Evolutionary conservation across 2,329 filamentous ascomycete genomes (phyloP).

Genomic region (Arthrinium phaeospermum): DNA sequence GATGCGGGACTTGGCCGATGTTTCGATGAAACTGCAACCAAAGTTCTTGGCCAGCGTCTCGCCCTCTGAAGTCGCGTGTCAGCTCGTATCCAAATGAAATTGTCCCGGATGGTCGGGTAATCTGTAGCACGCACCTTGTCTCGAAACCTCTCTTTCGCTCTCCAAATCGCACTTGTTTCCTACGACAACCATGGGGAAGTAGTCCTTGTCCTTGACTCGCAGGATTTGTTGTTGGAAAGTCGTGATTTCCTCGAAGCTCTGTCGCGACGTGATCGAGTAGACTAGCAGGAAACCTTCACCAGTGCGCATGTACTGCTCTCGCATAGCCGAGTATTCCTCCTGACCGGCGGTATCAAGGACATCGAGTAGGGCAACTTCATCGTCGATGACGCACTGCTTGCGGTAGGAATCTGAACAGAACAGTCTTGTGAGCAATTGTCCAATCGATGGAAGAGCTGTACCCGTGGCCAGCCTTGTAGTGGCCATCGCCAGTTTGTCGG

Average conservation of each 20-base stretch:
- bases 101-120: background rate
- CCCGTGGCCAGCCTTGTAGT: background rate
- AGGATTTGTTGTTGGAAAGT: constrained; percentile 99
- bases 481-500: no score
- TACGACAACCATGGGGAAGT: constrained; percentile 98
- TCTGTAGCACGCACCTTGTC: constrained; percentile 61
- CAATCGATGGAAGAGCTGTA: background rate
- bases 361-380: constrained; percentile 96
- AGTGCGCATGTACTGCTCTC: constrained; percentile 99
- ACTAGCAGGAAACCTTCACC: constrained; percentile 97
- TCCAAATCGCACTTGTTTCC: constrained; percentile 99
- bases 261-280: constrained; percentile 96
- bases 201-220: constrained; percentile 98
- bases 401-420: constrained; percentile 84
- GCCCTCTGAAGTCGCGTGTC: constrained; percentile 68
- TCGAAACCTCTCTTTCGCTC: constrained; percentile 85
- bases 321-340: constrained; percentile 99
- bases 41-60: constrained; percentile 85
- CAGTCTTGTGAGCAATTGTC: background rate
- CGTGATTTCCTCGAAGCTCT: constrained; percentile 98
- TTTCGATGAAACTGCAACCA: constrained; percentile 98
- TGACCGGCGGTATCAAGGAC: constrained; percentile 98
- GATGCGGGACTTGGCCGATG: constrained; percentile 95
- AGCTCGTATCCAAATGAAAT: background rate
- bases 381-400: constrained; percentile 99